Percentiles rank a stretch among this genome's conserved stretches.
Conservation (phyloP, 768 basidiomycete species). For the Polyporus arcularius region DNA sequence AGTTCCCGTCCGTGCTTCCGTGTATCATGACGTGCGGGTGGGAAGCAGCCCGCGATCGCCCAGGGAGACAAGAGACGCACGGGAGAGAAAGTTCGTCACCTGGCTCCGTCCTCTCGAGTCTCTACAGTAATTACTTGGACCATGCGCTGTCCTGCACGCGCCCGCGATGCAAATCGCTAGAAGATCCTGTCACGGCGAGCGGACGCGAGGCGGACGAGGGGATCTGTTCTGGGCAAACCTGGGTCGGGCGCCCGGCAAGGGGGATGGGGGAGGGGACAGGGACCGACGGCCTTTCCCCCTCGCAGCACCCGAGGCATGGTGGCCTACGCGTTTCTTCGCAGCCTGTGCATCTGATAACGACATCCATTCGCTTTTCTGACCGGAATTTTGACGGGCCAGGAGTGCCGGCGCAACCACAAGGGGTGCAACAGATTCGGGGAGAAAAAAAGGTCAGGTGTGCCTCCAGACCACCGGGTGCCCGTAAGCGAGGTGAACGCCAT, state of each 20-base stretch:
- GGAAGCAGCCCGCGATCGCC: slow-evolving; percentile 1
- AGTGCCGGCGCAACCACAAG: neutral
- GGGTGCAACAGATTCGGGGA: slow-evolving; percentile 5
- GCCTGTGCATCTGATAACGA: slow-evolving; percentile 14
- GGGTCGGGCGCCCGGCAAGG: slow-evolving; percentile 3
- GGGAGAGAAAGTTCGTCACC: slow-evolving; percentile 7
- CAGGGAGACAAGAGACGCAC: neutral
- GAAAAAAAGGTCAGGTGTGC: slow-evolving; percentile 13
- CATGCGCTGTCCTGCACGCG: slow-evolving; percentile 4
- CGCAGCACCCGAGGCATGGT: slow-evolving; percentile 5
- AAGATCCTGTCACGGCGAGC: slow-evolving; percentile 10
- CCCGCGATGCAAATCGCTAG: slow-evolving; percentile 14
- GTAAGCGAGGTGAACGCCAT: slow-evolving; percentile 3
- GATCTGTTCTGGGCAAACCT: slow-evolving; percentile 13
- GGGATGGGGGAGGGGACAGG: slow-evolving; percentile 1
- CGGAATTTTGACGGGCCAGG: slow-evolving; percentile 5
- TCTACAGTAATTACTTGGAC: neutral
- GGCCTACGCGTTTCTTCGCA: slow-evolving; percentile 6
- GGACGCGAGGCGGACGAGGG: slow-evolving; percentile 4
- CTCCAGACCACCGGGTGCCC: slow-evolving; percentile 2
- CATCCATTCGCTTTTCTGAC: slow-evolving; percentile 5
- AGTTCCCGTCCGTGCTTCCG: slow-evolving; percentile 8
- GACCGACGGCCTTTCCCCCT: neutral
- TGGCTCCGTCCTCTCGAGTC: slow-evolving; percentile 1
- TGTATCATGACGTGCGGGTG: too few relatives aligned